Evolutionary conservation across 495 filamentous ascomycete species (phyloP).

Genomic region (Tuber melanosporum): DNA sequence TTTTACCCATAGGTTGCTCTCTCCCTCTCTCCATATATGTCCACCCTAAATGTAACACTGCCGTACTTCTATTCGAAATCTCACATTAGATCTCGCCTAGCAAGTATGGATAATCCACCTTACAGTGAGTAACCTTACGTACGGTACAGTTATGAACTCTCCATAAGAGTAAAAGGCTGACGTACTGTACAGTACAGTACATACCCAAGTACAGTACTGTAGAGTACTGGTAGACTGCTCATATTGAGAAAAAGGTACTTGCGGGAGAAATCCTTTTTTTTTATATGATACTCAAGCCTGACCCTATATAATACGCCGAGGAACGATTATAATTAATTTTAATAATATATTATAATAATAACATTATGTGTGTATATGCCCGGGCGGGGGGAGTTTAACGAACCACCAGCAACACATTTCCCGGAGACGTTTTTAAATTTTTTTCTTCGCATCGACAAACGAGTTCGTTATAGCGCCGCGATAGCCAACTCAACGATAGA

Average conservation of each 20-base stretch:
- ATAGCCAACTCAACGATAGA: no score
- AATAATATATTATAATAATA: no score
- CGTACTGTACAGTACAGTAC: no score
- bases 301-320: background rate
- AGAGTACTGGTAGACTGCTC: background rate
- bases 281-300: background rate
- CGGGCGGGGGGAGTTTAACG: background rate
- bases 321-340: background rate
- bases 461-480: no score
- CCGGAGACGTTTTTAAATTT: background rate
- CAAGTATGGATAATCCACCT: background rate
- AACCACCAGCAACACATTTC: background rate
- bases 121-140: background rate
- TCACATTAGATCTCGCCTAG: background rate
- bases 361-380: no score
- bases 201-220: no score
- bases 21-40: background rate
- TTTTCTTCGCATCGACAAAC: background rate
- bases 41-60: background rate
- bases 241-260: background rate
- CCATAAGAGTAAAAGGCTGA: background rate
- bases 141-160: background rate
- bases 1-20: background rate
- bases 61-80: background rate
- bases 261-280: no score